Evolutionary conservation across 768 basidiomycete genomes (phyloP).

Genomic region (Leucosporidium creatinivorum): DNA sequence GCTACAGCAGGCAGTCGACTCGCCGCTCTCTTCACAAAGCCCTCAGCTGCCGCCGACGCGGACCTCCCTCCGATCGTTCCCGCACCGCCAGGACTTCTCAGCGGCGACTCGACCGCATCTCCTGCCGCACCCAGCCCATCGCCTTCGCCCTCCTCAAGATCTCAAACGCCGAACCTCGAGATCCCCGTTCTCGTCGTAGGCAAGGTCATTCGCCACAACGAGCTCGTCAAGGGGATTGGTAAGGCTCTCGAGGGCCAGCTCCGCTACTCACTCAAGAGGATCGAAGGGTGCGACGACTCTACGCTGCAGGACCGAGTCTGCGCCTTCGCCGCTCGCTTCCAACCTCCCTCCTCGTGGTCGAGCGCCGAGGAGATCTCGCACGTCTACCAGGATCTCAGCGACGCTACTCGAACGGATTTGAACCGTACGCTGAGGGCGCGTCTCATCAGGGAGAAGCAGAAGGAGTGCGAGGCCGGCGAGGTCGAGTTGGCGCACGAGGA

Average conservation of each 20-base stretch:
- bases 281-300: constrained; percentile 9
- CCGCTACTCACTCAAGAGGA: constrained; percentile 48
- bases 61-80: constrained; percentile 14
- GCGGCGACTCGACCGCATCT: too few relatives aligned
- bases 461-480: constrained; percentile 37
- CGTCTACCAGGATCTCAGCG: constrained; percentile 33
- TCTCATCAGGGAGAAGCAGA: constrained; percentile 41
- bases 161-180: constrained; percentile 13
- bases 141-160: background rate
- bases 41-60: constrained; percentile 34
- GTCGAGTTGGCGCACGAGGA: constrained; percentile 35
- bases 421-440: constrained; percentile 41
- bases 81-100: constrained; percentile 4
- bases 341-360: constrained; percentile 50
- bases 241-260: constrained; percentile 12
- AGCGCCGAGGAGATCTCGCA: constrained; percentile 38
- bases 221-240: constrained; percentile 8
- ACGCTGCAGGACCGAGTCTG: constrained; percentile 11
- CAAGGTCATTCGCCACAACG: constrained; percentile 7
- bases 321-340: constrained; percentile 48
- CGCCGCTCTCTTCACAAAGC: constrained; percentile 44
- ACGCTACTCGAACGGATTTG: constrained; percentile 39
- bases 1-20: constrained; percentile 24
- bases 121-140: background rate
- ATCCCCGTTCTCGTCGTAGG: constrained; percentile 11